Base-by-base conservation (phyloP, 306 rosid genomes). In the Crataegus laevigata region DNA sequence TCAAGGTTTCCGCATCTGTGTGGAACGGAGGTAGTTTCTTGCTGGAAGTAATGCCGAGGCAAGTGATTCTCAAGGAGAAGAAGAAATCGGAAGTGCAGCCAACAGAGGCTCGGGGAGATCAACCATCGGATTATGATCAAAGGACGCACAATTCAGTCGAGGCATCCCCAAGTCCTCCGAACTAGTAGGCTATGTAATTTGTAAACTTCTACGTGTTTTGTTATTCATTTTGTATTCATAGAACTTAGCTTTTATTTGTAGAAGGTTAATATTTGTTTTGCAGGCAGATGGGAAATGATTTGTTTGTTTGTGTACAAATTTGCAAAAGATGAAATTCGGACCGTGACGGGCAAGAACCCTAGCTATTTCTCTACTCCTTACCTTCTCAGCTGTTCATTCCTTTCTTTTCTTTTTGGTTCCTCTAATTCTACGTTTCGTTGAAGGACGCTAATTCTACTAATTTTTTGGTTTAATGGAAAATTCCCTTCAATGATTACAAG, bases 21-120 rank as follows among this genome's bases (percentile, higher is more conserved):
- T 94, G 99, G 99, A 88, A 94, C 83, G 98, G 99, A 8, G 99
- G 96, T 51, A 89, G 96, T 84, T 94, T 92, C 79, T 81, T 94
- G 78, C 85, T 94, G 12, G 99, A 94, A 6, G 99, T 94, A 32
- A 90, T 94, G 99, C 99, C 99, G 11, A 82, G 89, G 88, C 96
- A 94, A 72, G 99, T 87, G 68, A 88, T 94, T 80, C 92, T 85
- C 55, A 90, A 90, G 84, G 96, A 92, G 89, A 88, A 89, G 65
- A 92, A 89, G 93, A 94, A 88, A 73, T 66, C 88, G 29, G 86
- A 87, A 80, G 66, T 72, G 68, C 88, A 77, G 73, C 88, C 87
- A 52, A 70, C 43, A 58, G 81, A 85, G 36, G 68, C 79, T 18
- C 77, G 75, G 13, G 71, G 52, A 11, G 81, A 68, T 11, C 82